Percentiles rank a stretch among this genome's conserved stretches.
Evolutionary conservation across 2,329 filamentous ascomycete species (phyloP).

Genomic region (Lasiodiplodia hormozganensis): DNA sequence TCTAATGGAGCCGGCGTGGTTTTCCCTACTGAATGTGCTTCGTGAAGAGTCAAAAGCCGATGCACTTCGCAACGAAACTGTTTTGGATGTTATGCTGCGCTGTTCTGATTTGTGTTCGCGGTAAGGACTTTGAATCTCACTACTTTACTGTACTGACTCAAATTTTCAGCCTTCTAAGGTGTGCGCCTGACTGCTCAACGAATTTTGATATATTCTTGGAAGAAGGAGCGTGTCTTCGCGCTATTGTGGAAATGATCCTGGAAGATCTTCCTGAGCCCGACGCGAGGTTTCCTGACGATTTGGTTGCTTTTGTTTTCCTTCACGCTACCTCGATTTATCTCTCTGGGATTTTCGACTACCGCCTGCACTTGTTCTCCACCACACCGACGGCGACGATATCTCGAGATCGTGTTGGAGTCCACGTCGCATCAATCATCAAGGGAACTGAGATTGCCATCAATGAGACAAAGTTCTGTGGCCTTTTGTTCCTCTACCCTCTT

Average conservation of each 20-base stretch:
- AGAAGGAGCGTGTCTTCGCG: not conserved
- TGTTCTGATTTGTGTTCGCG: slow-evolving; percentile 1
- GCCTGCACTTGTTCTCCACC: not conserved
- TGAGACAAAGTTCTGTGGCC: slow-evolving; percentile 7
- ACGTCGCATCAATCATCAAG: not conserved
- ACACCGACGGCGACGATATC: not conserved
- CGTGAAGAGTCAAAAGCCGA: not conserved
- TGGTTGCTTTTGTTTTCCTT: not conserved
- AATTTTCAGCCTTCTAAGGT: not conserved
- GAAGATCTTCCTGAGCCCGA: not conserved
- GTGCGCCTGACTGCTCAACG: not conserved
- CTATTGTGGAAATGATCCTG: not conserved
- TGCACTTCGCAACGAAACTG: not conserved
- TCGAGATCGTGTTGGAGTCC: not conserved
- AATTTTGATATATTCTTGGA: not conserved
- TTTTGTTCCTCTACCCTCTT: slow-evolving; percentile 19
- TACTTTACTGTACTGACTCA: not conserved
- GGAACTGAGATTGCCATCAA: not conserved
- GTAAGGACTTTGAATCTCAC: not conserved
- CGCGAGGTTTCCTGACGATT: not conserved
- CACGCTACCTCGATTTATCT: slow-evolving; percentile 14
- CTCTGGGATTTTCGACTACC: slow-evolving; percentile 21
- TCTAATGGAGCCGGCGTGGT: not conserved
- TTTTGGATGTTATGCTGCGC: not conserved
- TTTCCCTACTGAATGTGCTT: not conserved